Base-by-base conservation (phyloP, 306 rosid genomes). In the Coriaria nepalensis region DNA sequence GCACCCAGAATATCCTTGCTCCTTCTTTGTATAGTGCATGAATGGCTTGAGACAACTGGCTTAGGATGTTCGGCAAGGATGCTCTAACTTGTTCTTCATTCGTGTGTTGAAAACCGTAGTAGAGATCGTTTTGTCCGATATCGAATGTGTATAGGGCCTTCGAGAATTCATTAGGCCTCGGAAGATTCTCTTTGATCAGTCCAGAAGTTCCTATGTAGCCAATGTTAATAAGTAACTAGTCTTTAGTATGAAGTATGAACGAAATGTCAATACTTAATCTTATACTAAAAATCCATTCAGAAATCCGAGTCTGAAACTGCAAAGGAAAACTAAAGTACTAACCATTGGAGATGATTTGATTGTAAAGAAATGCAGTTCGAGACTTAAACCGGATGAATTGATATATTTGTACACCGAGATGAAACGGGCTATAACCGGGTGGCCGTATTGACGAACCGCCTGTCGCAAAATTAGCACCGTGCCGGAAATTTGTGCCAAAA, bases 41-140 rank as follows among this genome's bases (percentile, higher is more conserved):
- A n/a, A 83, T 72, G 37, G 80, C 86, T 49, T 64, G 67, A 54
- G 67, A 68, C 43, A 72, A 68, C 12, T 70, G 63, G 63, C 39
- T 57, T 36, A 88, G 62, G 32, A 81, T 84, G 13, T 67, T 62
- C 41, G 95, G 93, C 62, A 84, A 76, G 35, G 86, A 83, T 12
- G 71, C 68, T 57, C 33, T 49, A 58, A 74, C 82, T 74, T 88
- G 68, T 61, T 84, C 65, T 45, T 43, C 58, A n/a, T 80, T 69
- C 35, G 73, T 45, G 54, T 81, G 68, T 43, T 74, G 82, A 45
- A 76, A 50, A 7, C 95, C 95, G 52, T 32, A 64, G 61, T 20
- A 45, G 50, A 83, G 76, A 62, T 88, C 96, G 42, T 88, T 88
- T 63, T 88, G 95, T 66, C 95, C 97, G 7, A 88, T 77, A 67